Percentiles rank a stretch among this genome's conserved stretches.
These are phyloP conservation scores for Sphaerostilbella broomeana DNA, from an alignment of 2,329 filamentous ascomycete genomes.

Conservation along the genomic window DNA sequence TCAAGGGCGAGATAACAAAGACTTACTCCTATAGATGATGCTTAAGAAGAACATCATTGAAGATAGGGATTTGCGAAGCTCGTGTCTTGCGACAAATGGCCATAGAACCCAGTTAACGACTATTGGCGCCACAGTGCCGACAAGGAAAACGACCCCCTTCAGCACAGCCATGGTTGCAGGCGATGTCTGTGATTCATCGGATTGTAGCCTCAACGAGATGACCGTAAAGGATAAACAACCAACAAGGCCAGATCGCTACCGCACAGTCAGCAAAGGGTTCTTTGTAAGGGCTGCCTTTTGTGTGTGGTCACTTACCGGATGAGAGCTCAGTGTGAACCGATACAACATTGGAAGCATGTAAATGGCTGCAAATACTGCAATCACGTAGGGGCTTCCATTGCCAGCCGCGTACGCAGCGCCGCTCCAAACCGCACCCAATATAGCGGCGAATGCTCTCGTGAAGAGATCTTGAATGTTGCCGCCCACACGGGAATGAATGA, in stretches of 20 bases:
- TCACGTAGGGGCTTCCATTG: slow-evolving; percentile 47
- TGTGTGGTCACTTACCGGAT: slow-evolving; percentile 45
- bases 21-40: slow-evolving; percentile 47
- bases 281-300: too few species aligned
- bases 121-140: slow-evolving; percentile 48
- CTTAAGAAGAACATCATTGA: slow-evolving; percentile 53
- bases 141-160: slow-evolving; percentile 43
- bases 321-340: slow-evolving; percentile 47
- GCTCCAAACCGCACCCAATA: slow-evolving; percentile 50
- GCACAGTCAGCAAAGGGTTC: slow-evolving; percentile 17
- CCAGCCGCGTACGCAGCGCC: slow-evolving; percentile 45
- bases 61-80: slow-evolving; percentile 48
- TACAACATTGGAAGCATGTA: slow-evolving; percentile 57
- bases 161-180: slow-evolving; percentile 37
- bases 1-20: neutral
- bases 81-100: slow-evolving; percentile 55
- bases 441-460: slow-evolving; percentile 41
- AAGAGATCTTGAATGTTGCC: slow-evolving; percentile 53
- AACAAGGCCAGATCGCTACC: slow-evolving; percentile 49
- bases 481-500: slow-evolving; percentile 44
- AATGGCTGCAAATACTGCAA: slow-evolving; percentile 47
- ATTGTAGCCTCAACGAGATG: slow-evolving; percentile 40
- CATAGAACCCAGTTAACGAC: slow-evolving; percentile 54
- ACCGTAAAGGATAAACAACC: slow-evolving; percentile 52
- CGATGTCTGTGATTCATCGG: slow-evolving; percentile 26